Evolutionary conservation across 371 early-diverging fungal species (phyloP).

Genomic region (Mortierella sp.): DNA sequence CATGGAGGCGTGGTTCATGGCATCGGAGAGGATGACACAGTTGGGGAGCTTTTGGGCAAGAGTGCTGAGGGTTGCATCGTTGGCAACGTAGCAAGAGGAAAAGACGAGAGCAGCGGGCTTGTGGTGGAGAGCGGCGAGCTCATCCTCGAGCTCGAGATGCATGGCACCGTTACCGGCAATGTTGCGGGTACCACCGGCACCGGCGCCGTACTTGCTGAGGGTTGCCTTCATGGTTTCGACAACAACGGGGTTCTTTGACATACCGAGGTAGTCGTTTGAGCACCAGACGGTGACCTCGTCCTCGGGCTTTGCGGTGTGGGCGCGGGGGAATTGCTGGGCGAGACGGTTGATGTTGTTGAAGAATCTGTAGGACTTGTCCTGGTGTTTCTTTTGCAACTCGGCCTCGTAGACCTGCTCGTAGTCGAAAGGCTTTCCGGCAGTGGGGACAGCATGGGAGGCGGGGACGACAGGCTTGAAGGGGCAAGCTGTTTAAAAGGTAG

Average conservation of each 20-base stretch:
- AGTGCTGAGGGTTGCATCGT: constrained; percentile 96
- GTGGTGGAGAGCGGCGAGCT: constrained; percentile 94
- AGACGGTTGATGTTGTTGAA: constrained; percentile 99
- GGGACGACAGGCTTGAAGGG: constrained; percentile 60
- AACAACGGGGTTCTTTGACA: constrained; percentile 91
- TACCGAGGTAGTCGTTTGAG: constrained; percentile 98
- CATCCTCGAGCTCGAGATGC: constrained; percentile 93
- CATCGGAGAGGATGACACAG: constrained; percentile 96
- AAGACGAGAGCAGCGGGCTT: constrained; percentile 96
- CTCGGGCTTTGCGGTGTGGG: constrained; percentile 90
- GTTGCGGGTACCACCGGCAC: constrained; percentile 99
- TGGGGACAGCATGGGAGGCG: constrained; percentile 58
- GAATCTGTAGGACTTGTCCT: constrained; percentile 97
- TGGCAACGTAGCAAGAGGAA: constrained; percentile 99
- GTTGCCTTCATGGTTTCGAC: constrained; percentile 94
- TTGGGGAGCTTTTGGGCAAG: constrained; percentile 93
- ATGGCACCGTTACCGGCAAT: constrained; percentile 98
- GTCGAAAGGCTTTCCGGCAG: constrained; percentile 79
- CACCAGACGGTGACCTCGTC: constrained; percentile 98
- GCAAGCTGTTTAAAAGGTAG: constrained; percentile 38
- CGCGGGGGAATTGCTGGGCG: constrained; percentile 92
- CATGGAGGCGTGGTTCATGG: constrained; percentile 98
- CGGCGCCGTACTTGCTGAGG: constrained; percentile 96
- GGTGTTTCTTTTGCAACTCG: constrained; percentile 95
- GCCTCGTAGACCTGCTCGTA: constrained; percentile 89